A percentile compares a stretch with the other conserved stretches of the same genome.
phyloP scores from a whole-genome alignment of 2,329 filamentous ascomycete genomes.

The Paracoccidioides lutzii region DNA sequence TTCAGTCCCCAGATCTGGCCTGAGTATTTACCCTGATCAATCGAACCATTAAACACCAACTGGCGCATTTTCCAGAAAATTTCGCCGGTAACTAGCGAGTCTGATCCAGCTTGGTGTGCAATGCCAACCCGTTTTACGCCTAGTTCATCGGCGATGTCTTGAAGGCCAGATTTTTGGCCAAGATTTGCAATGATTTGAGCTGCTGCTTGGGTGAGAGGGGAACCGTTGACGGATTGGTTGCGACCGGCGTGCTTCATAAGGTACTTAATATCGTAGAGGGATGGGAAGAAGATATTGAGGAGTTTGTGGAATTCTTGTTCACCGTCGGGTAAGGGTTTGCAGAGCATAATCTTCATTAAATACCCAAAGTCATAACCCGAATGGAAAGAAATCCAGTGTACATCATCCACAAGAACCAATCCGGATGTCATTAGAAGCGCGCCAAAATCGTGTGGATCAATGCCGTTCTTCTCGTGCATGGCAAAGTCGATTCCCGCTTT shows the following conservation, averaged over 20 bases:
- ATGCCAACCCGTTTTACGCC: conserved; percentile 79
- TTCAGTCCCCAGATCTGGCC: conserved; percentile 92
- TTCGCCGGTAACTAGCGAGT: conserved; percentile 82
- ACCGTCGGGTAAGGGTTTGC: conserved; percentile 70
- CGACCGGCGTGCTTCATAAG: conserved; percentile 81
- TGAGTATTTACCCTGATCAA: conserved; percentile 64
- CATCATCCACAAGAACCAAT: conserved; percentile 71
- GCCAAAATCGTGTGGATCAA: conserved; percentile 80
- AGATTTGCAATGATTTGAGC: conserved; percentile 69
- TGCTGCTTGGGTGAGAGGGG: conserved; percentile 50
- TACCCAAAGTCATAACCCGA: conserved; percentile 98
- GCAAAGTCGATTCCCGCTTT: conserved; percentile 88
- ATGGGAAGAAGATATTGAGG: conserved; percentile 86
- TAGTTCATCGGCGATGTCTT: conserved; percentile 86
- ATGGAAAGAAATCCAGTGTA: conserved; percentile 96
- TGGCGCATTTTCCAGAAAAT: conserved; percentile 91
- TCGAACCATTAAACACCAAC: conserved; percentile 71
- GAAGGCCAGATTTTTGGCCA: conserved; percentile 80
- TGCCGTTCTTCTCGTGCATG: conserved; percentile 72
- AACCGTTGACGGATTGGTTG: conserved; percentile 51
- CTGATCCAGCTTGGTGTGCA: conserved; percentile 85
- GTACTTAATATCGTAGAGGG: conserved; percentile 91
- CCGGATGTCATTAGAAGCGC: conserved; percentile 83
- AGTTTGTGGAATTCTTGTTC: conserved; percentile 80
- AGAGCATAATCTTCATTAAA: conserved; percentile 82